phyloP scores from a whole-genome alignment of 371 early-diverging fungal species.

The Umbelopsis sp. region DNA sequence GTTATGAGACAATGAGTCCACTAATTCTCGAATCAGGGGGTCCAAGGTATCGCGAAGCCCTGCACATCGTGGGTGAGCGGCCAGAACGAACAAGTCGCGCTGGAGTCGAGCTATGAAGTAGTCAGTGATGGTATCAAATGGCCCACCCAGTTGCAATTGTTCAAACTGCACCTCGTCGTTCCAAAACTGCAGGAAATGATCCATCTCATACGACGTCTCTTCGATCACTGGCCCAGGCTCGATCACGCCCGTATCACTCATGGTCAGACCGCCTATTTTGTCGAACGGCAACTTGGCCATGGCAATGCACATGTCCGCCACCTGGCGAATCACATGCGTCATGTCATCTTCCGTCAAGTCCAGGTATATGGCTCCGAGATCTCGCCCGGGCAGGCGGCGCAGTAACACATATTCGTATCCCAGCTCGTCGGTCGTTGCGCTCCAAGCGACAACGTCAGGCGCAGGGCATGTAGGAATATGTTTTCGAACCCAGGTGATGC shows the following conservation, averaged over 20 bases:
- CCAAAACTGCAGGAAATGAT: background rate
- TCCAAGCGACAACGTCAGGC: constrained; percentile 2
- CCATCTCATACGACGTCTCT: constrained; percentile 1
- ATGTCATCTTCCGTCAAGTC: background rate
- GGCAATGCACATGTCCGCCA: background rate
- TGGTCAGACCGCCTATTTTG: background rate
- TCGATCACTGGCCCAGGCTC: background rate
- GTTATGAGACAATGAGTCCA: background rate
- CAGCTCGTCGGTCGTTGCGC: constrained; percentile 3
- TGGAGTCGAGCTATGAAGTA: background rate
- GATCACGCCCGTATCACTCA: background rate
- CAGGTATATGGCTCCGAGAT: background rate
- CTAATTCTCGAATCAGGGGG: background rate
- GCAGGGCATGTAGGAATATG: background rate
- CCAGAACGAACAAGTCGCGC: background rate
- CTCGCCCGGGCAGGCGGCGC: background rate
- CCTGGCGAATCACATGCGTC: background rate
- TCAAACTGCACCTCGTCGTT: background rate
- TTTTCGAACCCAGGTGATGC: background rate
- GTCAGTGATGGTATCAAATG: background rate
- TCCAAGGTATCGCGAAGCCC: background rate
- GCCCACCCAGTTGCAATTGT: background rate
- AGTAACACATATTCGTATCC: constrained; percentile 9
- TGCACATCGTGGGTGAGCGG: background rate
- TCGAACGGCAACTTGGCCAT: background rate